Evolutionary conservation across 2,329 filamentous ascomycete species (phyloP), one percentile per base, ranked within the genome.

Genomic region (Chaetomiaceae sp.): DNA sequence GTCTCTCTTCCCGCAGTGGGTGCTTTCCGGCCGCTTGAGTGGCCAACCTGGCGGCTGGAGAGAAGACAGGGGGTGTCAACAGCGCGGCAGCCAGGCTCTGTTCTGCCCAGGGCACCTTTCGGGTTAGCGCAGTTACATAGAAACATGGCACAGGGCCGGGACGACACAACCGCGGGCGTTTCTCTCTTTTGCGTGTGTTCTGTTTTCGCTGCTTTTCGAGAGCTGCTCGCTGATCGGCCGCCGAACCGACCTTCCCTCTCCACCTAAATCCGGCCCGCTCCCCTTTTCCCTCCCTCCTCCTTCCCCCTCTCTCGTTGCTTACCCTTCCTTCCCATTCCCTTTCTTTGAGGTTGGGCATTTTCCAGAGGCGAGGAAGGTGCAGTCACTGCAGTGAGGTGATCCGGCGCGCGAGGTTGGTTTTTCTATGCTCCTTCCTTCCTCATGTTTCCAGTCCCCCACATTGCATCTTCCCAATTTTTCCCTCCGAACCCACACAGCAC

Each of bases 231-330:
- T 61, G 59, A 63, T 62, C 59, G 29, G 40, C 61, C 54, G 37
- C 55, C 56, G 55, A 57, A 51, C 58, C 54, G 51, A 54, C 55
- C 57, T 61, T 54, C 46, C 38, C n/a, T 33, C 22, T 49, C 39
- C 51, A 53, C 62, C 57, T 61, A 63, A 66, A 67, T 65, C 66
- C 61, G 61, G 62, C 63, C n/a, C 65, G 64, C 61, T 65, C 63
- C 65, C 68, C 68, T 66, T 65, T 62, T 63, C 65, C 65, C 62
- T 65, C 63, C 65, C 64, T 57, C 61, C 67, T 63, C 66, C 66
- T 66, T 67, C 65, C 63, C 64, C 60, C 63, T 58, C 54, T 33
- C 55, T 50, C 63, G 63, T 51, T 47, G 49, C 66, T 64, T 68
- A 67, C 68, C 5, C 67, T 69, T 66, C 61, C 44, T 25, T 14